Evolutionary conservation across 2,329 filamentous ascomycete genomes (phyloP), one percentile per base, ranked within the genome.

Genomic region (Penicillium sp.): DNA sequence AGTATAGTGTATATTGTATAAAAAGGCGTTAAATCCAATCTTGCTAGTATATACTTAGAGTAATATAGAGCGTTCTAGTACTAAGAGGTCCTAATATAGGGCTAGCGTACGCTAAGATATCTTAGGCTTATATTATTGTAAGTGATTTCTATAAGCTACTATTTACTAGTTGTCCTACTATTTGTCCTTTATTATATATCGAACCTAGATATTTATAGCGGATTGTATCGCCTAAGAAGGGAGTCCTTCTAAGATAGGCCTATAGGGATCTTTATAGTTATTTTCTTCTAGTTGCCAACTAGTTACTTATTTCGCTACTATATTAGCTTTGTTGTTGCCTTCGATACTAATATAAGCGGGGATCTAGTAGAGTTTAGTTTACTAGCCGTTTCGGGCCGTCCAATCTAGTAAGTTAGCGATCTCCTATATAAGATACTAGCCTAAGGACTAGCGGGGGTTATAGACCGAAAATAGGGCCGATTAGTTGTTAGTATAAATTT

Each of bases 51-150:
- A 43, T 41, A 54, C 52, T 39, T 56, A 43, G 5, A 42, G 49
- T 32, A 55, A 48, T 8, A 48, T 38, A 3, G 50, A 54, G 50
- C 51, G n/a, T n/a, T n/a, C n/a, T n/a, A n/a, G n/a, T n/a, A n/a
- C n/a, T n/a, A n/a, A n/a, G n/a, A n/a, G n/a, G n/a, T n/a, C n/a
- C n/a, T n/a, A n/a, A n/a, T n/a, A n/a, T n/a, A n/a, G n/a, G n/a
- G n/a, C n/a, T n/a, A n/a, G n/a, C n/a, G n/a, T n/a, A n/a, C n/a
- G n/a, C n/a, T n/a, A n/a, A n/a, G n/a, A n/a, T n/a, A n/a, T n/a
- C n/a, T n/a, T n/a, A n/a, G n/a, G n/a, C n/a, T n/a, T n/a, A n/a
- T n/a, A n/a, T n/a, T n/a, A n/a, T n/a, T n/a, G n/a, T 51, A 25
- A 50, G 48, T 12, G 40, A 41, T 39, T 41, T 4, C 20, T 45